phyloP scores from a whole-genome alignment of 768 basidiomycete genomes.

The Phaffia australis region DNA sequence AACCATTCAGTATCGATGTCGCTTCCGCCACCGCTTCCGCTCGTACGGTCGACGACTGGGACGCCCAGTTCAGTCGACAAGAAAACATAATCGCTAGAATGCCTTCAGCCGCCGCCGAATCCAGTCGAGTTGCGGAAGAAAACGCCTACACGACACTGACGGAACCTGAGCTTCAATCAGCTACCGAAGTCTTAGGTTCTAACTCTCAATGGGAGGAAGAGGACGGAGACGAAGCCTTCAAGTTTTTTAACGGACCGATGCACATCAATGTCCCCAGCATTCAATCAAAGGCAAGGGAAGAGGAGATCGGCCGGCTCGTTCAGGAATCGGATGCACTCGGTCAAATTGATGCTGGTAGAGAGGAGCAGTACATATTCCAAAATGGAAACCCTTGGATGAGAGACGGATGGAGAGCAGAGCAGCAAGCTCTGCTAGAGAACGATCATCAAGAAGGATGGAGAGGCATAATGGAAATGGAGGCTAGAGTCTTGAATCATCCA shows the following conservation, averaged over 20 bases:
- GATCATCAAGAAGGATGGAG: conserved; percentile 36
- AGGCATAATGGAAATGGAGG: conserved; percentile 82
- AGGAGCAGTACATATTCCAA: conserved; percentile 57
- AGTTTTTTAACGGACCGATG: conserved; percentile 17
- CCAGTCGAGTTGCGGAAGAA: neutral
- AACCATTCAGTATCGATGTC: too few relatives aligned
- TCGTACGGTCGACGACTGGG: conserved; percentile 8
- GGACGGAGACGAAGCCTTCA: conserved; percentile 26
- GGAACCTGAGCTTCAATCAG: neutral
- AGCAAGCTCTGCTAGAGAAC: conserved; percentile 3
- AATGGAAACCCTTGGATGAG: conserved; percentile 62
- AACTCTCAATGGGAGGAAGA: conserved; percentile 32
- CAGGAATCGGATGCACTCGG: conserved; percentile 72
- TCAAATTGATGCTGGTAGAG: conserved; percentile 56
- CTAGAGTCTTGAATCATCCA: conserved; percentile 68
- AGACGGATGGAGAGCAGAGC: neutral
- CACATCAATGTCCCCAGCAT: neutral
- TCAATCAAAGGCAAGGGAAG: conserved; percentile 27
- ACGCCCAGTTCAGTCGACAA: conserved; percentile 8
- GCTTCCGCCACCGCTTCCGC: neutral
- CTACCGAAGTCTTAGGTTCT: conserved; percentile 27
- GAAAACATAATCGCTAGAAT: too few relatives aligned
- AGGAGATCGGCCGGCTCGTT: conserved; percentile 59
- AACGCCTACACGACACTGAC: conserved; percentile 2
- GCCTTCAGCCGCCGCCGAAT: neutral